Base-by-base conservation (phyloP, 2,329 filamentous ascomycete species). In the Botrytis cinerea region DNA sequence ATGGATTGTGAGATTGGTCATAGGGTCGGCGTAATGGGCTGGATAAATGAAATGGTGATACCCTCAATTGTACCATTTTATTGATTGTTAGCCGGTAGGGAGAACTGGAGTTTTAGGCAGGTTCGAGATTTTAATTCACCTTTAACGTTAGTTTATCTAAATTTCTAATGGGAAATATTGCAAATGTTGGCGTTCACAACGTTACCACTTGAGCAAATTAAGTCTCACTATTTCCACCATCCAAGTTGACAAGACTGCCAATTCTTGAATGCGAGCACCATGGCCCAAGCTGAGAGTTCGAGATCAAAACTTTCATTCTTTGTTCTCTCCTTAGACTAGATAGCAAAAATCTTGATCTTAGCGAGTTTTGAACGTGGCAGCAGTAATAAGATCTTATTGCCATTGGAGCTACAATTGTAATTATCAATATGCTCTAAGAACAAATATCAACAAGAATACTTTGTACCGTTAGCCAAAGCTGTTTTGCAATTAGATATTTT, bases 1-100 rank as follows among this genome's bases (percentile, higher is more conserved):
- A 57, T 16, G 66, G 66, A 18, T 8, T 45, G 66, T 69, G 16
- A 69, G n/a, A 43, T 25, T 22, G 48, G 18, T 57, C n/a, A 32
- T 43, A 40, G 25, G n/a, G 35, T 22, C 7, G n/a, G 48, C 40
- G 38, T 32, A 22, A 43, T 32, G 35, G 48, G 25, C 32, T 4
- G 66, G n/a, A 57, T 45, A 57, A 6, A 57, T 69, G 51, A 45
- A 45, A 22, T 20, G 48, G 38, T 45, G 28, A 69, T 69, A 69
- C 66, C 66, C 66, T 32, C 25, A 45, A 8, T 20, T 57, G 48
- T 57, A 69, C 9, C 18, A 32, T 69, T 18, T 43, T 6, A 6
- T 16, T 57, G 48, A 57, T 69, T 22, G 3, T 28, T 45, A 10
- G 48, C 51, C 2, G n/a, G n/a, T 28, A 28, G 6, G 20, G n/a